phyloP scores from a whole-genome alignment of 768 basidiomycete genomes.

The Phallus indusiatus region DNA sequence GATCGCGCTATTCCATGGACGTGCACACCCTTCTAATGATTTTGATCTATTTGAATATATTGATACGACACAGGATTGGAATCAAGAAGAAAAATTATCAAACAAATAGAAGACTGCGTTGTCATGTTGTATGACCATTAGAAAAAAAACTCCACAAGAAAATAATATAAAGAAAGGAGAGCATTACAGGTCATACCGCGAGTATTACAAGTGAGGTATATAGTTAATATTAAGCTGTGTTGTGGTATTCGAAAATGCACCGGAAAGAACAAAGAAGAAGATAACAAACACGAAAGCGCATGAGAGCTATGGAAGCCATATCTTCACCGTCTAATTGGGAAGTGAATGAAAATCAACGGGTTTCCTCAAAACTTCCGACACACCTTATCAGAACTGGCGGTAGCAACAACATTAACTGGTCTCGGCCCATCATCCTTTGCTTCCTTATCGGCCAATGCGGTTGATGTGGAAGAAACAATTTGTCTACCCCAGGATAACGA shows the following conservation, averaged over 20 bases:
- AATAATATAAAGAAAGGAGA: background rate
- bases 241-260: background rate
- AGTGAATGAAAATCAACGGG: background rate
- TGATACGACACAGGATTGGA: too few species aligned
- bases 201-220: background rate
- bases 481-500: constrained; percentile 73
- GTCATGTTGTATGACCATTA: too few species aligned
- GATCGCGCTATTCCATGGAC: too few species aligned
- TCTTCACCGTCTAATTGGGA: background rate
- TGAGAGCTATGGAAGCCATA: constrained; percentile 1
- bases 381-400: constrained; percentile 32
- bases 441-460: constrained; percentile 18
- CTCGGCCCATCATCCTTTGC: constrained; percentile 19
- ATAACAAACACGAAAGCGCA: background rate
- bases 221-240: background rate
- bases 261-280: background rate
- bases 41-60: too few species aligned
- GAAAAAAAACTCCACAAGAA: background rate
- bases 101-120: too few species aligned
- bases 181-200: background rate
- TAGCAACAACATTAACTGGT: constrained; percentile 37
- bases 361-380: background rate
- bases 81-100: too few species aligned
- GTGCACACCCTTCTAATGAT: too few species aligned
- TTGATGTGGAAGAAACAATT: background rate